These are phyloP conservation scores for Skeletonema potamos DNA, from an alignment of 108 stramenopile species.

Conservation along the genomic window DNA sequence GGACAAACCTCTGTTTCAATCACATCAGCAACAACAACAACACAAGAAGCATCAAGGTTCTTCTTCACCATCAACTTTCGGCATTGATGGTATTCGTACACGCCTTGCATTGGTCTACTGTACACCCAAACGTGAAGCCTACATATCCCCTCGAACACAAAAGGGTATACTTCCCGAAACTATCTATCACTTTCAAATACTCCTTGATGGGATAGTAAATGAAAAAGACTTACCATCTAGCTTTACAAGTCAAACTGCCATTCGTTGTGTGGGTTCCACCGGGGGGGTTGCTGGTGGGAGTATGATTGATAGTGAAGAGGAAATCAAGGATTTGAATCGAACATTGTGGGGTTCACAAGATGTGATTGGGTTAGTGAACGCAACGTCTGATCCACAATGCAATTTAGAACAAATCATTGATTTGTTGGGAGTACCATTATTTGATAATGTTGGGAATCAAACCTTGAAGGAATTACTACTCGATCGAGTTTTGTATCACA, in stretches of 20 bases:
- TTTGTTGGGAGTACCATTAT: constrained; percentile 22
- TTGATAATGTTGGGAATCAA: constrained; percentile 35
- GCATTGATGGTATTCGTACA: constrained; percentile 7
- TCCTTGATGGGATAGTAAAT: constrained; percentile 32
- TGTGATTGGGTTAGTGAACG: constrained; percentile 18
- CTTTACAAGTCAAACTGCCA: constrained; percentile 27
- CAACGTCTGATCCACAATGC: constrained; percentile 5
- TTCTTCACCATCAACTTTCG: too few relatives aligned
- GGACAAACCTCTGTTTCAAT: constrained; percentile 27
- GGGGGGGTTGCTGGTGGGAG: constrained; percentile 39
- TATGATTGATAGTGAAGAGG: constrained; percentile 20
- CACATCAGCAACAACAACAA: not conserved
- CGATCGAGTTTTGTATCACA: constrained; percentile 35
- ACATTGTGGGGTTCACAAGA: constrained; percentile 25
- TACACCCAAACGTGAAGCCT: constrained; percentile 36
- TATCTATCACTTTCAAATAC: constrained; percentile 44
- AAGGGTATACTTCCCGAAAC: constrained; percentile 35
- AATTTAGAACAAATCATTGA: constrained; percentile 34
- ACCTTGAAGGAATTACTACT: constrained; percentile 27
- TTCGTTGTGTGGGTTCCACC: constrained; percentile 37
- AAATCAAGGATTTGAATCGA: constrained; percentile 36
- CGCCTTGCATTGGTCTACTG: constrained; percentile 39
- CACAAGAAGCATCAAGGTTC: not conserved
- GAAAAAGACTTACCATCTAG: constrained; percentile 36
- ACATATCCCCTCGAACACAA: constrained; percentile 32